phyloP scores from a whole-genome alignment of 2,329 filamentous ascomycete genomes.

The Verticillium nubilum region DNA sequence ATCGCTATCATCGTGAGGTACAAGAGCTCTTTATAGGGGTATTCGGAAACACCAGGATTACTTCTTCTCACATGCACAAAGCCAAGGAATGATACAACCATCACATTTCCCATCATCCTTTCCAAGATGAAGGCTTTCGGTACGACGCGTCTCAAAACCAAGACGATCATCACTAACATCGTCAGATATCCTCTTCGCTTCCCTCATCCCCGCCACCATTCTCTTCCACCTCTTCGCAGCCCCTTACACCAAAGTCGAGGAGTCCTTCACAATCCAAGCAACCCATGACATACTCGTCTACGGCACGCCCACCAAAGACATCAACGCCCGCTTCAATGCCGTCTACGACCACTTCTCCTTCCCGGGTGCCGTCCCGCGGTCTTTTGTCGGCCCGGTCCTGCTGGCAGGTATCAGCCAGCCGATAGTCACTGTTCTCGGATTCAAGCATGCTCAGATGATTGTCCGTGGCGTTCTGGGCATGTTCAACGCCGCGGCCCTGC shows the following conservation, averaged over 20 bases:
- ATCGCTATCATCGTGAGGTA: too few species aligned
- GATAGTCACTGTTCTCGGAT: constrained; percentile 50
- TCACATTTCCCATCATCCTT: neutral
- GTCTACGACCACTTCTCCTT: constrained; percentile 89
- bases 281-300: constrained; percentile 83
- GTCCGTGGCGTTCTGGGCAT: constrained; percentile 74
- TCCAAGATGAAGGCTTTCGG: constrained; percentile 17
- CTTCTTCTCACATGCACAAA: neutral
- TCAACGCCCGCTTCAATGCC: constrained; percentile 46
- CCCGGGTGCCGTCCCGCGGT: constrained; percentile 84
- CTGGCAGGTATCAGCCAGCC: constrained; percentile 70
- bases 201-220: constrained; percentile 58
- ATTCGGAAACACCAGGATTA: too few species aligned
- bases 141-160: constrained; percentile 13
- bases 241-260: constrained; percentile 96
- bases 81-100: neutral
- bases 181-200: constrained; percentile 41
- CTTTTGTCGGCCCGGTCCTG: constrained; percentile 76
- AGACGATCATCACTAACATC: constrained; percentile 4
- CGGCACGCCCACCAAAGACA: constrained; percentile 60
- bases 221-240: constrained; percentile 66
- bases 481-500: constrained; percentile 65
- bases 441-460: constrained; percentile 51
- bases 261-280: constrained; percentile 96
- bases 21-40: too few species aligned